These are phyloP conservation scores for Trifolium subterraneum DNA, from an alignment of 306 rosid genomes.

Conservation along the genomic window DNA sequence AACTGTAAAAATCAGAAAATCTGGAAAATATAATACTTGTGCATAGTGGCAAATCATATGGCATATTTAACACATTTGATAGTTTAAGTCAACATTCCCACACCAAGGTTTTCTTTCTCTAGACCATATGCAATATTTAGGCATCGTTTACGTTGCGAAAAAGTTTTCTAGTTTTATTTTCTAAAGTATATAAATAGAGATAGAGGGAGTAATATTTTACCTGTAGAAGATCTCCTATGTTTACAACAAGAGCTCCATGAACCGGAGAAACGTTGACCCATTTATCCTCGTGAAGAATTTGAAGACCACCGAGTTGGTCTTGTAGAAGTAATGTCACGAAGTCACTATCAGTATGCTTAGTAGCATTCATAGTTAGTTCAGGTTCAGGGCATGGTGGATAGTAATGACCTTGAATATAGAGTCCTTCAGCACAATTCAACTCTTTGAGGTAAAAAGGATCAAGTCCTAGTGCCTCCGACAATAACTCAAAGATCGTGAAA, in stretches of 20 bases:
- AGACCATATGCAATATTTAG: too few relatives aligned
- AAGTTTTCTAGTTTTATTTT: too few relatives aligned
- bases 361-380: slow-evolving; percentile 34
- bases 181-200: too few relatives aligned
- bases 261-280: neutral
- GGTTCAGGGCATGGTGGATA: slow-evolving; percentile 49
- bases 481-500: neutral
- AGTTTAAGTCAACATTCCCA: too few relatives aligned
- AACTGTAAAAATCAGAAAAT: too few relatives aligned
- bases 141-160: too few relatives aligned
- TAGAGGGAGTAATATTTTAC: neutral
- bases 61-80: too few relatives aligned
- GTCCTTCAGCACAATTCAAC: neutral
- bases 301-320: neutral
- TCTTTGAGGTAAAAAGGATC: neutral
- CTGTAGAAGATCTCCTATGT: neutral
- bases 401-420: slow-evolving; percentile 18
- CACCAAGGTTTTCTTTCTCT: too few relatives aligned
- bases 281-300: neutral
- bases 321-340: neutral
- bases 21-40: too few relatives aligned
- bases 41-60: too few relatives aligned
- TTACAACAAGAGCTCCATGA: neutral
- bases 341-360: slow-evolving; percentile 22
- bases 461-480: neutral